Evolutionary conservation across 257 asterid genomes (phyloP), one percentile per base, ranked within the genome.

Genomic region (Ligustrum vulgare): DNA sequence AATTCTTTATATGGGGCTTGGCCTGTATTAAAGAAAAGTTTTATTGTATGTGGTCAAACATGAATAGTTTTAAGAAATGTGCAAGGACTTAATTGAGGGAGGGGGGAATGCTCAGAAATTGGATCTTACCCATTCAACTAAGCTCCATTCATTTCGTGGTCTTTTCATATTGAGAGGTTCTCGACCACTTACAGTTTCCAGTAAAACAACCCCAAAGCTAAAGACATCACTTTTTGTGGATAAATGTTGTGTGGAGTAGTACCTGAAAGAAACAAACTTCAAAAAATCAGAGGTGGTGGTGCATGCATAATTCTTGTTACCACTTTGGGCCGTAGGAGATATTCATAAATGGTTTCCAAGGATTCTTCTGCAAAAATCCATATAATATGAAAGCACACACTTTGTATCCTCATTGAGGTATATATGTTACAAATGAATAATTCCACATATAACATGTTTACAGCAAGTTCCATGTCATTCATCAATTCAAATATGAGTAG

Each of bases 191-290:
- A 89, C 79, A 45, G 91, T 87, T 82, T 93, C 98, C 69, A 93
- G 85, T 71, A 93, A 75, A 39, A 86, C 88, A 71, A 86, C 88
- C 60, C 90, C 98, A 25, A 91, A 93, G 90, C 98, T 93, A 75
- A 93, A 93, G 64, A 93, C 98, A 32, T 93, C 98, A 77, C 98
- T 93, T 78, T 88, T 93, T 58, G 98, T 87, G 0, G 97, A 88
- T 73, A 93, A 86, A 78, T 84, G 85, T 37, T 86, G 90, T 79
- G 90, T 86, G 39, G 90, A 83, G 81, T 90, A 92, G 74, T 92
- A 92, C 89, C 97, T 89, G 87, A 69, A 79, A 25, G 56, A 18
- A 63, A 62, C 51, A 69, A 43, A 34, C 31, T 63, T 73, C 43
- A 47, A 32, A 16, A 71, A 15, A 72, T 51, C 36, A 45, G 72